These are phyloP conservation scores for Nakazawaea siamensis DNA, from an alignment of 805 yeast species.

Conservation along the genomic window DNA sequence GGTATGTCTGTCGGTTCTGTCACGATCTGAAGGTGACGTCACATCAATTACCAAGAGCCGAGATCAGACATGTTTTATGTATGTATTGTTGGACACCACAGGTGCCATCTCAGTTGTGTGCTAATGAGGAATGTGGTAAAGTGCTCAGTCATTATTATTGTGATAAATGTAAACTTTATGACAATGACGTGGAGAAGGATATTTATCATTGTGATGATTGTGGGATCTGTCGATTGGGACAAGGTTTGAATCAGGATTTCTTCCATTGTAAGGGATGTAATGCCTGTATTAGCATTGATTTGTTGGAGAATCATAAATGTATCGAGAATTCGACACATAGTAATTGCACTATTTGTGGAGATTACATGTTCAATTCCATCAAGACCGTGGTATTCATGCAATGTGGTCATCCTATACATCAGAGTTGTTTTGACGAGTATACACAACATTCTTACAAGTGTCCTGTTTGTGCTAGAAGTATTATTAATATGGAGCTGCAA, in stretches of 20 bases:
- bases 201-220: constrained; percentile 91
- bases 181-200: constrained; percentile 67
- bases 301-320: constrained; percentile 73
- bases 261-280: constrained; percentile 89
- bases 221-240: constrained; percentile 86
- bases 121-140: constrained; percentile 42
- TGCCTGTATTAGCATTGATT: constrained; percentile 76
- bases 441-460: constrained; percentile 83
- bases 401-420: constrained; percentile 94
- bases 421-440: constrained; percentile 72
- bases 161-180: constrained; percentile 70
- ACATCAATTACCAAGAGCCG: constrained; percentile 53
- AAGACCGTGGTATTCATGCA: constrained; percentile 83
- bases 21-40: constrained; percentile 54
- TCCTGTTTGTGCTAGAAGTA: constrained; percentile 81
- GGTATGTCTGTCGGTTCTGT: constrained; percentile 81
- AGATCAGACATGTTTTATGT: constrained; percentile 66
- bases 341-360: constrained; percentile 90
- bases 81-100: constrained; percentile 77
- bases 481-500: constrained; percentile 81
- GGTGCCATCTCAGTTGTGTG: constrained; percentile 61
- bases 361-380: constrained; percentile 78
- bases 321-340: constrained; percentile 84
- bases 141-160: constrained; percentile 76
- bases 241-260: constrained; percentile 81